Conservation (phyloP, 371 early-diverging fungal species). For the Homolaphlyctis polyrhiza region DNA sequence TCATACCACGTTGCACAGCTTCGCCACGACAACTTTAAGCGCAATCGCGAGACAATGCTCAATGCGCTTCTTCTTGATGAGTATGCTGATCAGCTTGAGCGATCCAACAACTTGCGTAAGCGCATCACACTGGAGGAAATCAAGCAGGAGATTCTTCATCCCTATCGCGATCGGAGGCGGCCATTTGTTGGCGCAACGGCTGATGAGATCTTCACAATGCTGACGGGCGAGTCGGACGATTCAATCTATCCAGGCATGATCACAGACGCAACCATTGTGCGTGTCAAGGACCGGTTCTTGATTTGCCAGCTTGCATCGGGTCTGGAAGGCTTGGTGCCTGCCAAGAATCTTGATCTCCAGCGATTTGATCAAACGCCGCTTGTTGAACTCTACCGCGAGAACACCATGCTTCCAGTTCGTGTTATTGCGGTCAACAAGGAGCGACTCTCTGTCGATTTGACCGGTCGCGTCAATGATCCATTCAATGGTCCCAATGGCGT, state of each 20-base stretch:
- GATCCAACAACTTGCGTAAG: constrained; percentile 69
- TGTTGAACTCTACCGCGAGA: constrained; percentile 35
- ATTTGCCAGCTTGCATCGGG: constrained; percentile 73
- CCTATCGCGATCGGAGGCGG: constrained; percentile 72
- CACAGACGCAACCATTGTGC: constrained; percentile 56
- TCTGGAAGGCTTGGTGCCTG: constrained; percentile 74
- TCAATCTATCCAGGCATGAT: constrained; percentile 62
- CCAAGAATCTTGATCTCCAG: constrained; percentile 60
- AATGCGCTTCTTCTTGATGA: constrained; percentile 85
- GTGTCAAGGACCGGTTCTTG: constrained; percentile 68
- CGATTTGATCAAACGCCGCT: constrained; percentile 33
- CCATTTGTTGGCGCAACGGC: constrained; percentile 56
- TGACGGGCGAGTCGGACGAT: constrained; percentile 78
- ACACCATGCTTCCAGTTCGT: constrained; percentile 66
- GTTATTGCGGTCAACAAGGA: constrained; percentile 76
- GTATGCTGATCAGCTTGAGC: constrained; percentile 79
- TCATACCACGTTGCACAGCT: constrained; percentile 75
- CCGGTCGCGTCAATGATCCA: constrained; percentile 15
- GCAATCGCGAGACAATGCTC: constrained; percentile 72
- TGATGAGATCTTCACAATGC: constrained; percentile 76
- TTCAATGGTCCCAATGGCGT: constrained; percentile 12
- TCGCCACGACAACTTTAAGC: constrained; percentile 65
- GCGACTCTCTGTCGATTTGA: constrained; percentile 34
- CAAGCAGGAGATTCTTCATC: constrained; percentile 79
- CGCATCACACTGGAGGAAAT: constrained; percentile 76